A percentile compares a stretch with the other conserved stretches of the same genome.
These are phyloP conservation scores for Gossypium gossypioides DNA, from an alignment of 441 rosid species.

Conservation along the genomic window DNA sequence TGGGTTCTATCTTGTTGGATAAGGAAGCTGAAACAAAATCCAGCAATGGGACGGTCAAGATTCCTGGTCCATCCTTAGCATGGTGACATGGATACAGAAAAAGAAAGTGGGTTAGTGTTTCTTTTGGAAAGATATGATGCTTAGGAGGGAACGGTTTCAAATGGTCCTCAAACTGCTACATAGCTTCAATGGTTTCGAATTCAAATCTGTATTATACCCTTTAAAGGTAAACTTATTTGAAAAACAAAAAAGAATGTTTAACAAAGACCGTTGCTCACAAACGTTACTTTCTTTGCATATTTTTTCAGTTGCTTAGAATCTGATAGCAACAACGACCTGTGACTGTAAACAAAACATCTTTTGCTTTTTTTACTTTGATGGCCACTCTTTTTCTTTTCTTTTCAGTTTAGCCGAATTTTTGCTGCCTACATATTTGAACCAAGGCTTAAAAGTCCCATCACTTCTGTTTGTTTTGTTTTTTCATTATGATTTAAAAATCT, in stretches of 20 bases:
- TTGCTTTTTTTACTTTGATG: constrained; percentile 25
- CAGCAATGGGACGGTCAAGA: constrained; percentile 15
- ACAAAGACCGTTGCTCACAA: constrained; percentile 36
- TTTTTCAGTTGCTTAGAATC: constrained; percentile 18
- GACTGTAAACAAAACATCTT: constrained; percentile 20
- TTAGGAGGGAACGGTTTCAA: constrained; percentile 41
- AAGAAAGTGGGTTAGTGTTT: constrained; percentile 4
- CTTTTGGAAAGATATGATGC: not conserved
- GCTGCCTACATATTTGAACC: not conserved
- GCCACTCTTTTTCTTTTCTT: constrained; percentile 8
- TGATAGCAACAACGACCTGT: constrained; percentile 28
- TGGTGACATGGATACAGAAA: constrained; percentile 9
- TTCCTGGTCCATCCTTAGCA: not conserved
- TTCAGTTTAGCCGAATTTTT: not conserved
- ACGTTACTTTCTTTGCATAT: constrained; percentile 19
- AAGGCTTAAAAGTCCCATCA: not conserved
- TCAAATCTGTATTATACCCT: constrained; percentile 18
- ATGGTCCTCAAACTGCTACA: constrained; percentile 12
- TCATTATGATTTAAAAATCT: not conserved
- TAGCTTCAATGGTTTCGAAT: constrained; percentile 30
- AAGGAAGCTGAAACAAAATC: not conserved
- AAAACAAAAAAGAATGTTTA: constrained; percentile 1
- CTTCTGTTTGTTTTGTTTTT: constrained; percentile 5
- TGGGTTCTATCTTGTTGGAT: constrained; percentile 14
- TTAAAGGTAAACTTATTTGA: constrained; percentile 36